These are phyloP conservation scores for Pulveroboletus ravenelii DNA, from an alignment of 768 basidiomycete genomes.

Conservation along the genomic window DNA sequence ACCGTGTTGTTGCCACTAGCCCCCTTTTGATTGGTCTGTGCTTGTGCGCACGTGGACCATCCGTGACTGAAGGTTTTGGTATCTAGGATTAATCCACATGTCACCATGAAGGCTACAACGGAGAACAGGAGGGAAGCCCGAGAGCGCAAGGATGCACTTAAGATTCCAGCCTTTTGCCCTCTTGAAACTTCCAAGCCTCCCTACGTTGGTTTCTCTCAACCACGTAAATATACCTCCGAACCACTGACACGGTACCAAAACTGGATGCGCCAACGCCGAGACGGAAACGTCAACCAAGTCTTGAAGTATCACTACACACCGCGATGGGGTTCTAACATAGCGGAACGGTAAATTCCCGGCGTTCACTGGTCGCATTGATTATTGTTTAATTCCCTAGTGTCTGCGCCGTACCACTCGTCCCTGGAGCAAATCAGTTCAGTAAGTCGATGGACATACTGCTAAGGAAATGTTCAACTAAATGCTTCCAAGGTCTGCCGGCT, in stretches of 20 bases:
- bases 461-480: neutral
- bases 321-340: slow-evolving; percentile 33
- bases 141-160: slow-evolving; percentile 32
- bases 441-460: slow-evolving; percentile 8
- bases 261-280: slow-evolving; percentile 30
- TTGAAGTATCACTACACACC: slow-evolving; percentile 58
- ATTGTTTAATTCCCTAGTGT: slow-evolving; percentile 34
- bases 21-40: slow-evolving; percentile 63
- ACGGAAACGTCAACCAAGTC: slow-evolving; percentile 19
- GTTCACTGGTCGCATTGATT: neutral
- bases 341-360: slow-evolving; percentile 46
- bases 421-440: slow-evolving; percentile 52
- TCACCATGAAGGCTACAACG: slow-evolving; percentile 30
- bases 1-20: slow-evolving; percentile 33
- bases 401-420: slow-evolving; percentile 48
- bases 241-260: slow-evolving; percentile 45
- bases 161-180: slow-evolving; percentile 47
- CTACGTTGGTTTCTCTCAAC: slow-evolving; percentile 45
- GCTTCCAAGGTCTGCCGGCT: slow-evolving; percentile 38
- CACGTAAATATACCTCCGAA: slow-evolving; percentile 36
- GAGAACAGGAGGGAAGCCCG: slow-evolving; percentile 32
- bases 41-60: neutral
- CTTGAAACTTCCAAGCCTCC: slow-evolving; percentile 12
- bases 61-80: neutral
- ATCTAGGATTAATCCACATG: slow-evolving; percentile 56